Percentiles rank a stretch among this genome's conserved stretches.
These are phyloP conservation scores for Agastache rugosa DNA, from an alignment of 257 asterid genomes.

Conservation along the genomic window DNA sequence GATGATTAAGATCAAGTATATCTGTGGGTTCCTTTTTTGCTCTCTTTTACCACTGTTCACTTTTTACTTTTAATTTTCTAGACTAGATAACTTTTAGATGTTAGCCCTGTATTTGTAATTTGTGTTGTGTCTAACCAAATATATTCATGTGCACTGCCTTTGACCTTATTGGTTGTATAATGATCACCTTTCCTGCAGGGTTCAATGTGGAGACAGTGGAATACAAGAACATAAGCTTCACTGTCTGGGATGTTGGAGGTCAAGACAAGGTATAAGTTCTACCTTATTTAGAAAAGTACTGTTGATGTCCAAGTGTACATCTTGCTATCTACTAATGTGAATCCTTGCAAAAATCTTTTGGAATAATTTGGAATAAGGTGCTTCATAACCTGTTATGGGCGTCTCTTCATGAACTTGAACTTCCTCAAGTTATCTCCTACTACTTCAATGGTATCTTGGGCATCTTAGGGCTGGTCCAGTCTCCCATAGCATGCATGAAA, in stretches of 20 bases:
- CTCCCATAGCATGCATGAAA: not conserved
- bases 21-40: not conserved
- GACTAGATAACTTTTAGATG: not conserved
- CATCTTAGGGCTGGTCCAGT: not conserved
- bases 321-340: not conserved
- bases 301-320: not conserved
- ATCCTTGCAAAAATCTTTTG: not conserved
- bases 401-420: not conserved
- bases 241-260: slow-evolving; percentile 53
- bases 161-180: not conserved
- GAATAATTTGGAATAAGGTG: not conserved
- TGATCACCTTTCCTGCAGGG: slow-evolving; percentile 31
- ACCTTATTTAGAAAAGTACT: not conserved
- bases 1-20: not conserved
- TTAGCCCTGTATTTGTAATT: not conserved
- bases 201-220: slow-evolving; percentile 52
- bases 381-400: not conserved
- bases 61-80: not conserved
- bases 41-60: not conserved
- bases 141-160: not conserved
- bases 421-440: not conserved
- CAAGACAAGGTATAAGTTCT: slow-evolving; percentile 44
- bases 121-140: not conserved
- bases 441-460: not conserved
- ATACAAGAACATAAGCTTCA: slow-evolving; percentile 51